Evolutionary conservation across 148 eudicot genomes (phyloP).

Genomic region (Euryodendron excelsum): DNA sequence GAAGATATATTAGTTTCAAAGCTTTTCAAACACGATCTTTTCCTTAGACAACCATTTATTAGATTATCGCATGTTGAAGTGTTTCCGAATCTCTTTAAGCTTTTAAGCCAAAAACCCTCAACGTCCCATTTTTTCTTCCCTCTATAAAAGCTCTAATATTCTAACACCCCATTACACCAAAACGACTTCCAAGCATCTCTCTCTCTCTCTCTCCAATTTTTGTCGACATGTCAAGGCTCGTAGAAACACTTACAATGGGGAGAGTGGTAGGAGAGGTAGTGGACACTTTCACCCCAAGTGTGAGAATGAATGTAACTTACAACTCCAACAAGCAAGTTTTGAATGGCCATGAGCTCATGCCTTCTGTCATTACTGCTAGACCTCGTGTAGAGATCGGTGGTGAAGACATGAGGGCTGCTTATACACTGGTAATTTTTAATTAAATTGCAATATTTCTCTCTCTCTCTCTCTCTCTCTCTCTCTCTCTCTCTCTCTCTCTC

Average conservation of each 20-base stretch:
- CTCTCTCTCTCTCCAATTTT: not conserved
- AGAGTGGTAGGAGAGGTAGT: constrained; percentile 90
- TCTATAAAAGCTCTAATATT: constrained; percentile 11
- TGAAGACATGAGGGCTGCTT: constrained; percentile 78
- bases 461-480: too few relatives aligned
- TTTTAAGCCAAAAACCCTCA: too few relatives aligned
- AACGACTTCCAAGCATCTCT: constrained; percentile 9
- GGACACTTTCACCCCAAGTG: constrained; percentile 69
- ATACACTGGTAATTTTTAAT: constrained; percentile 52
- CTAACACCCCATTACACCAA: not conserved
- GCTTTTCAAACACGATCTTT: not conserved
- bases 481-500: not conserved
- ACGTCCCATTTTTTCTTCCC: not conserved
- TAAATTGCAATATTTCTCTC: too few relatives aligned
- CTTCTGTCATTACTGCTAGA: constrained; percentile 46
- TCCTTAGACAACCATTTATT: not conserved
- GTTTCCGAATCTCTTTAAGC: too few relatives aligned
- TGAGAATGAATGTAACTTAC: constrained; percentile 58
- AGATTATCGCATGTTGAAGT: not conserved
- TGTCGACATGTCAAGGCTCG: constrained; percentile 50
- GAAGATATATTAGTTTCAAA: not conserved
- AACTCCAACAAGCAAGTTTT: constrained; percentile 63
- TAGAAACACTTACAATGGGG: constrained; percentile 65
- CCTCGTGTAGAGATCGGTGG: constrained; percentile 92
- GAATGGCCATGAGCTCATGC: constrained; percentile 91